These are phyloP conservation scores for Pleurotus eryngii DNA, from an alignment of 768 basidiomycete genomes.

Conservation along the genomic window DNA sequence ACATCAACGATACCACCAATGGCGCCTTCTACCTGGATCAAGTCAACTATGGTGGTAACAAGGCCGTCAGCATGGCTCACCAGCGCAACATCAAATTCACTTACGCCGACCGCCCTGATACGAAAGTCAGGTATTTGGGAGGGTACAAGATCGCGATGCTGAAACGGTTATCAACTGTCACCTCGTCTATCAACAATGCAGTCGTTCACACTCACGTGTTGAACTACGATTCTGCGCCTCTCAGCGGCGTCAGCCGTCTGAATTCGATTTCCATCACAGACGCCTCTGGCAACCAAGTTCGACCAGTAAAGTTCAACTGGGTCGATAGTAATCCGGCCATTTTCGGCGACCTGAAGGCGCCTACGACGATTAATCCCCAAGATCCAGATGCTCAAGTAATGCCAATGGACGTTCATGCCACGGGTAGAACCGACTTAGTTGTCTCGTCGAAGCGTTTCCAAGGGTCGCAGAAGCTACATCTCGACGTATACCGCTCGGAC, in stretches of 20 bases:
- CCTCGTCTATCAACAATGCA: not conserved
- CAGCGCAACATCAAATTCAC: not conserved
- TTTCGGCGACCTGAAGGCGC: not conserved
- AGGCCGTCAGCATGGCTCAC: not conserved
- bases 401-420: conserved; percentile 5
- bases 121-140: not conserved
- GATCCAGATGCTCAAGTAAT: not conserved
- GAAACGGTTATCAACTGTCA: conserved; percentile 2
- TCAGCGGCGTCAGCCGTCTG: conserved; percentile 1
- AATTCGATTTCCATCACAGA: not conserved
- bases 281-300: not conserved
- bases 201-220: not conserved
- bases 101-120: not conserved
- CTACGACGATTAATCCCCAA: not conserved
- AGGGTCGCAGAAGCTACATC: not conserved
- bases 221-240: conserved; percentile 1
- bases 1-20: not conserved
- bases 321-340: not conserved
- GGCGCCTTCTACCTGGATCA: conserved; percentile 3
- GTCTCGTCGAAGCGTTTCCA: conserved; percentile 1
- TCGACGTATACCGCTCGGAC: conserved; percentile 3
- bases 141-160: conserved; percentile 1
- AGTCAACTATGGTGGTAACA: conserved; percentile 1
- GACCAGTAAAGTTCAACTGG: conserved; percentile 2
- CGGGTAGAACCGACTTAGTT: not conserved